A percentile compares a stretch with the other conserved stretches of the same genome.
Evolutionary conservation across 2,329 filamentous ascomycete species (phyloP).

Genomic region (Exophiala dermatitidis): DNA sequence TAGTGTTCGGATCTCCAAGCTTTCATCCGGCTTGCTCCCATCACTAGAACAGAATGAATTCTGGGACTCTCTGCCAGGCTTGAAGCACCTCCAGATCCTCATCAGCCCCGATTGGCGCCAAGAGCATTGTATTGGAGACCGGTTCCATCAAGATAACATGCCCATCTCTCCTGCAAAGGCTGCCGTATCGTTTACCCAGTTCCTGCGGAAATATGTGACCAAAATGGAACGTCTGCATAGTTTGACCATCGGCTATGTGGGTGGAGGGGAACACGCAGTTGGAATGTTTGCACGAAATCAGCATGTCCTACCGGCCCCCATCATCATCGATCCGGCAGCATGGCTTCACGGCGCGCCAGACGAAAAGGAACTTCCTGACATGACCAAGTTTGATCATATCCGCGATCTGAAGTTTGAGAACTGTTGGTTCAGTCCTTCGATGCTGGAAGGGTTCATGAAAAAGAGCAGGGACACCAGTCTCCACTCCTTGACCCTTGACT

Average conservation of each 20-base stretch:
- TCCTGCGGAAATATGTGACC: constrained; percentile 49
- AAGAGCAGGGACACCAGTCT: constrained; percentile 44
- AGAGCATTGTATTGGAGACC: constrained; percentile 47
- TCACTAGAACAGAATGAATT: constrained; percentile 53
- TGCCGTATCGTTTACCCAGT: constrained; percentile 44
- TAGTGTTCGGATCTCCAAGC: constrained; percentile 55
- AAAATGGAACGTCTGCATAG: constrained; percentile 46
- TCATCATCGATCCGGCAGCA: constrained; percentile 23
- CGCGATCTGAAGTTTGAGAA: constrained; percentile 58
- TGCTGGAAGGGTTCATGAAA: constrained; percentile 48
- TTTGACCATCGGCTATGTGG: constrained; percentile 59
- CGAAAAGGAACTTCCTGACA: constrained; percentile 21
- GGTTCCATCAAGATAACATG: constrained; percentile 45
- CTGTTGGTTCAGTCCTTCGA: constrained; percentile 58
- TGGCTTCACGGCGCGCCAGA: constrained; percentile 9
- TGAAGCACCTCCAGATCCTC: constrained; percentile 51
- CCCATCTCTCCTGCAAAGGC: constrained; percentile 47
- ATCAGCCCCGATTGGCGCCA: constrained; percentile 60
- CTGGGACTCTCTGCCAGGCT: constrained; percentile 52
- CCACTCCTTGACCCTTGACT: constrained; percentile 52
- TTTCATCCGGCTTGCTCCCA: constrained; percentile 55
- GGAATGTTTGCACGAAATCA: constrained; percentile 56
- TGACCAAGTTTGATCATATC: constrained; percentile 52
- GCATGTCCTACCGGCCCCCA: constrained; percentile 54
- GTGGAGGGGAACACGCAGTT: constrained; percentile 59